Evolutionary conservation across 345 rosid species (phyloP), one percentile per base, ranked within the genome.

Genomic region (Salix viminalis): DNA sequence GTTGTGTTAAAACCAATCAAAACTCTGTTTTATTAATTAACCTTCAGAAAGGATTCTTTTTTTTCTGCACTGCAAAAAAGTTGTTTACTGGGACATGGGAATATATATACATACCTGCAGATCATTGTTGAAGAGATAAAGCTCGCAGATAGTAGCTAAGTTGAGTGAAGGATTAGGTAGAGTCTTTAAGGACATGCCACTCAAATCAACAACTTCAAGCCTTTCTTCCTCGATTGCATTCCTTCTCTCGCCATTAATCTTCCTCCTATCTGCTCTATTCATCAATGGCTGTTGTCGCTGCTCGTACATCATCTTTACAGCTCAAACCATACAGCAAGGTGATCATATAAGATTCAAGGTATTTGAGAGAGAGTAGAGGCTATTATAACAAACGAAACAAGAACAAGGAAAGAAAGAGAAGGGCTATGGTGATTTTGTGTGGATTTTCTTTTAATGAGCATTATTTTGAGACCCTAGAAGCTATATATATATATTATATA

Each of bases 91-190:
- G n/a, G 41, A 23, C 23, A 34, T 66, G 69, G 19, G 4, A 16
- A 37, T 2, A 7, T 28, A 8, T 62, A 34, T 52, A 19, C 10
- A 9, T 74, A 92, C 98, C 90, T 88, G 92, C 76, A 94, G 91
- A 85, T 94, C 92, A 79, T 92, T 94, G 75, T 89, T 88, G 79
- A 97, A 92, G 75, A 94, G 94, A 76, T 94, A 90, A 6, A 94
- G 87, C 73, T 89, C 90, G 82, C 86, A 88, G 78, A 94, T 87
- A 21, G 79, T 66, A 18, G 84, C 85, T 76, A 94, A 76, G 80
- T 89, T 89, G 41, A 91, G 79, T 58, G 94, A 72, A 80, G 92
- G 90, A 46, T 62, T 83, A 0, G 92, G 88, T 37, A 95, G 87
- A 76, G 85, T 80, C n/a, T 89, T 86, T 76, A 93, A 76, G 8